phyloP scores from a whole-genome alignment of 331 rosid species.

The Arachis monticola region DNA sequence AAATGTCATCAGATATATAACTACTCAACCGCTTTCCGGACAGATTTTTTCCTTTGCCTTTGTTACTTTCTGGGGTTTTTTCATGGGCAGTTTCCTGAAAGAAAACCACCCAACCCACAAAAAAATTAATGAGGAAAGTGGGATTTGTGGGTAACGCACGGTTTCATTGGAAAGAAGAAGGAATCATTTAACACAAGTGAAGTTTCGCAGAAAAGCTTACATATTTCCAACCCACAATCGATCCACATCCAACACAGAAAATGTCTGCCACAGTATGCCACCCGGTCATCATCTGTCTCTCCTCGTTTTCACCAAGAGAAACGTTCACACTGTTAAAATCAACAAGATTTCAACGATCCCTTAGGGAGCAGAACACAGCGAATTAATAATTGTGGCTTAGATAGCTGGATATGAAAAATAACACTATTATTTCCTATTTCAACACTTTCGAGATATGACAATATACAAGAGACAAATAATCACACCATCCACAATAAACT shows the following conservation, averaged over 20 bases:
- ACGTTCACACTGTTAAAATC: constrained; percentile 69
- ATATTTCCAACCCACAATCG: constrained; percentile 90
- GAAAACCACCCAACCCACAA: too few relatives aligned
- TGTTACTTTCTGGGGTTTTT: constrained; percentile 83
- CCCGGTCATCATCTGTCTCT: constrained; percentile 78
- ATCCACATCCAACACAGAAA: constrained; percentile 94
- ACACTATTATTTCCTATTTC: constrained; percentile 1
- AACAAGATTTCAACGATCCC: constrained; percentile 33
- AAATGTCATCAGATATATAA: constrained; percentile 38
- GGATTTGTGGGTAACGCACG: constrained; percentile 39
- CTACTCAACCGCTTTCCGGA: constrained; percentile 85
- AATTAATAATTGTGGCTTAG: constrained; percentile 11
- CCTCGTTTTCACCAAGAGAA: constrained; percentile 69
- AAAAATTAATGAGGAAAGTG: too few relatives aligned
- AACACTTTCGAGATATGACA: constrained; percentile 15
- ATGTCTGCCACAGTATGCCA: constrained; percentile 91
- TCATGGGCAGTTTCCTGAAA: constrained; percentile 89
- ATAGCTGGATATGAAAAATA: constrained; percentile 13
- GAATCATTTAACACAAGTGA: constrained; percentile 20
- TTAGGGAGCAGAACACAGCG: constrained; percentile 22
- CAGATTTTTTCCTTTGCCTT: constrained; percentile 97
- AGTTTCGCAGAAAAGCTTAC: constrained; percentile 59
- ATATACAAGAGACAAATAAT: constrained; percentile 14
- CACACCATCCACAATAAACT: constrained; percentile 32
- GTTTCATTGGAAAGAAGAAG: constrained; percentile 3